These are phyloP conservation scores for Gomphus sp. DNA, from an alignment of 1,284 basidiomycete species.

Conservation along the genomic window DNA sequence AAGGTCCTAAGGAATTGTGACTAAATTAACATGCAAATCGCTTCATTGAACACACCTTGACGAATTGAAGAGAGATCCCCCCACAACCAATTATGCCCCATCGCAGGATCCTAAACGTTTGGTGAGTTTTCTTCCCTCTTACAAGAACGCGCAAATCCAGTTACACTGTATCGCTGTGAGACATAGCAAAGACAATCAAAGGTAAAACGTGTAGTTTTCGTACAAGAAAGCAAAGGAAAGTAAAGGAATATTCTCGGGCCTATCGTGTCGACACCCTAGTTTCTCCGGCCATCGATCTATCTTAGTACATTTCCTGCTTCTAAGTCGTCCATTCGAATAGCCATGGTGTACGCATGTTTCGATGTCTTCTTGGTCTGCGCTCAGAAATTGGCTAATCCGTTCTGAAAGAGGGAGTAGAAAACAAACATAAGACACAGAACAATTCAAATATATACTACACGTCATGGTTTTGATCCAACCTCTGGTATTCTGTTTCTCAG, in stretches of 20 bases:
- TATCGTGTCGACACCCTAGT: neutral
- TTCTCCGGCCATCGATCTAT: neutral
- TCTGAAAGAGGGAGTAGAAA: no score
- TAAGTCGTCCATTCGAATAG: no score
- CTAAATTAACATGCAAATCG: neutral
- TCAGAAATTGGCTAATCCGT: no score
- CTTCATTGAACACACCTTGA: constrained; percentile 26
- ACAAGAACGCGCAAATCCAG: neutral
- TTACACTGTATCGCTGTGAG: neutral
- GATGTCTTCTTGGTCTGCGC: no score
- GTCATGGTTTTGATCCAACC: no score
- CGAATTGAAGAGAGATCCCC: constrained; percentile 34
- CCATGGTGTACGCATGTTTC: no score
- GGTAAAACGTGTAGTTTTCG: no score
- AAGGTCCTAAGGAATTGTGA: constrained; percentile 27
- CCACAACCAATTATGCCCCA: constrained; percentile 55
- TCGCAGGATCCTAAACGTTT: constrained; percentile 19
- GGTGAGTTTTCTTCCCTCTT: neutral
- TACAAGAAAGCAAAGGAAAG: neutral
- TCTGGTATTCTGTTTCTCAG: no score
- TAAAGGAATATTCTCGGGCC: neutral
- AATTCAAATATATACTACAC: no score
- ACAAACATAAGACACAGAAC: no score
- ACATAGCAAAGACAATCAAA: neutral
- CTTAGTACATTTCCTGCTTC: no score